Evolutionary conservation across 306 rosid species (phyloP), one percentile per base, ranked within the genome.

Genomic region (Geum urbanum): DNA sequence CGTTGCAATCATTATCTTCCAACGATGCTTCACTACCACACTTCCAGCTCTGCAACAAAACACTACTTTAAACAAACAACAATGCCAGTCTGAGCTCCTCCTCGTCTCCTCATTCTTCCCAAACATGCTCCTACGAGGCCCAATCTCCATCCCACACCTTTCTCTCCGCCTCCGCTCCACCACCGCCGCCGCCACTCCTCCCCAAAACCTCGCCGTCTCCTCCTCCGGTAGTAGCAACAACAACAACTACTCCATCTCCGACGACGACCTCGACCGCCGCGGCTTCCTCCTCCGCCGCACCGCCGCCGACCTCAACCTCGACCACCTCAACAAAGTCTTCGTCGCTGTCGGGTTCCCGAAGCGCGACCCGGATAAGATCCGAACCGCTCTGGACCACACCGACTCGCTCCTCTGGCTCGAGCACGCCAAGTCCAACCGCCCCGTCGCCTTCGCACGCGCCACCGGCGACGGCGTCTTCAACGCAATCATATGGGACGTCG

Each of bases 381-480:
- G 81, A 16, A 22, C 77, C n/a, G 96, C 97, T 15, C 67, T 92
- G 71, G 90, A 88, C 70, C 77, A 92, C 81, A 88, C 96, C 2
- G 89, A 86, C 69, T 74, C 96, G 27, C 32, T 90, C 73, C 77
- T 86, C 40, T 90, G 97, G 98, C 73, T 92, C 71, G 87, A 92
- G 86, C 70, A 86, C 78, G 37, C 50, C 63, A 88, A 80, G 72
- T 72, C 90, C 55, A 72, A 53, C 66, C 65, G 71, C 50, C 89
- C 91, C 10, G 96, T 92, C 78, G 98, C 98, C 52, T 92, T 90
- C 50, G 94, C 97, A 7, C 75, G 94, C 18, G 98, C 98, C 5
- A 92, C 94, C 1, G 98, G 98, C 3, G 98, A 92, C 72, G 96
- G 97, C 0, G 97, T 92, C 2, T 90, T 92, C 89, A 90, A 90